Conservation (phyloP, 1,139 yeast species). For the Yamadazyma oceani region DNA sequence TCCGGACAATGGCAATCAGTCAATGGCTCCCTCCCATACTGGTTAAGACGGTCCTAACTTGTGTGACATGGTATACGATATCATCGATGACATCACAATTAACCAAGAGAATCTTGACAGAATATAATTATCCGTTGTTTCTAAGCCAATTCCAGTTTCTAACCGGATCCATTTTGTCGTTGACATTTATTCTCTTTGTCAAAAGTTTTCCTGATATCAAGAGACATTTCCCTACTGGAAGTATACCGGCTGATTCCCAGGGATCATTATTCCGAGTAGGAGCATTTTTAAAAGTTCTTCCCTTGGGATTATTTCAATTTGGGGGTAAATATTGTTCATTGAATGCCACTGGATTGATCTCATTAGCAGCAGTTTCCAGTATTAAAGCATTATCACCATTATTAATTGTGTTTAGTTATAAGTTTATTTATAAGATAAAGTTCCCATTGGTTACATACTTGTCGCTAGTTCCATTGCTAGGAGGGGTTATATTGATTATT, state of each 20-base stretch:
- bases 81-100: constrained; percentile 51
- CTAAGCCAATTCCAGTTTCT: constrained; percentile 51
- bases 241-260: constrained; percentile 25
- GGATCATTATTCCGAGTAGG: constrained; percentile 22
- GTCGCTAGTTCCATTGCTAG: constrained; percentile 37
- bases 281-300: constrained; percentile 32
- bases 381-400: constrained; percentile 42
- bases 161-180: constrained; percentile 36
- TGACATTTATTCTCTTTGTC: constrained; percentile 21
- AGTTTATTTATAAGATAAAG: constrained; percentile 31
- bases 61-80: constrained; percentile 46
- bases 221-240: constrained; percentile 30
- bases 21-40: constrained; percentile 31
- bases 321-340: constrained; percentile 38
- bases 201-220: constrained; percentile 22
- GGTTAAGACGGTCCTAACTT: constrained; percentile 29
- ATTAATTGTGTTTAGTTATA: constrained; percentile 36
- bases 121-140: constrained; percentile 48
- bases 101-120: constrained; percentile 42
- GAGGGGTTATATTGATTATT: constrained; percentile 39
- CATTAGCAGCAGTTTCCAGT: constrained; percentile 42
- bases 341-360: constrained; percentile 39
- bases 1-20: constrained; percentile 4
- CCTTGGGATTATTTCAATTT: constrained; percentile 42
- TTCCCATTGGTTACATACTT: constrained; percentile 37